A percentile compares a stretch with the other conserved stretches of the same genome.
Evolutionary conservation across 2,329 filamentous ascomycete genomes (phyloP).

Genomic region (Tolypocladium capitatum): DNA sequence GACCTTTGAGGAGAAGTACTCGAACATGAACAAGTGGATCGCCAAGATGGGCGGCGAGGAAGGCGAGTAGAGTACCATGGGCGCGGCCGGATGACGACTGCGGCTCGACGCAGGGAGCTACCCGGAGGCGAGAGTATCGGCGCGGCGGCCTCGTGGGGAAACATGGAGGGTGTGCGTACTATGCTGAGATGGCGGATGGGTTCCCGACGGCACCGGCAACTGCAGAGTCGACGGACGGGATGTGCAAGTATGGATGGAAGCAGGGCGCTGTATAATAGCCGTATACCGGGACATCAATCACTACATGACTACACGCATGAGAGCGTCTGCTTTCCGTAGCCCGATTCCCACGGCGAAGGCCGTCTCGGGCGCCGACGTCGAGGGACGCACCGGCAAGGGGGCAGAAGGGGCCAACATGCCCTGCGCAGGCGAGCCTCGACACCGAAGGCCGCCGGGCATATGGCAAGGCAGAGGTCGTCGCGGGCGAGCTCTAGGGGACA

Average conservation of each 20-base stretch:
- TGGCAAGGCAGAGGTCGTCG: not conserved
- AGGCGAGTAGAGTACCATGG: slow-evolving; percentile 9
- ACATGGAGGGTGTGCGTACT: not conserved
- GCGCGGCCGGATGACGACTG: not conserved
- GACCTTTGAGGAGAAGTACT: slow-evolving; percentile 45
- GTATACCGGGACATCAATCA: not conserved
- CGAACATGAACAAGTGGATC: slow-evolving; percentile 46
- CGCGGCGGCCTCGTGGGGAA: no score
- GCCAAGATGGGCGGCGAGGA: slow-evolving; percentile 33
- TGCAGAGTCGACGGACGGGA: not conserved
- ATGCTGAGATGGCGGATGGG: not conserved
- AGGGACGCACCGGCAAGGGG: not conserved
- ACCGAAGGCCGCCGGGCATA: no score
- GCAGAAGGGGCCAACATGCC: not conserved
- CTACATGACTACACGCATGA: not conserved
- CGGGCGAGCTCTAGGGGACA: not conserved
- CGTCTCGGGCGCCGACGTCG: not conserved
- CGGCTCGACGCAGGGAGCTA: not conserved
- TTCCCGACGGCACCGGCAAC: not conserved
- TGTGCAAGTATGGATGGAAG: not conserved
- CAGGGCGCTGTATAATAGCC: not conserved
- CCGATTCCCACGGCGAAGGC: not conserved
- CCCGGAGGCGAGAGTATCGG: not conserved
- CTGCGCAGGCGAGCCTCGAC: no score
- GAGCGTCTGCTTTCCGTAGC: no score